phyloP scores from a whole-genome alignment of 2,329 filamentous ascomycete genomes.

The Penicillium sp. region DNA sequence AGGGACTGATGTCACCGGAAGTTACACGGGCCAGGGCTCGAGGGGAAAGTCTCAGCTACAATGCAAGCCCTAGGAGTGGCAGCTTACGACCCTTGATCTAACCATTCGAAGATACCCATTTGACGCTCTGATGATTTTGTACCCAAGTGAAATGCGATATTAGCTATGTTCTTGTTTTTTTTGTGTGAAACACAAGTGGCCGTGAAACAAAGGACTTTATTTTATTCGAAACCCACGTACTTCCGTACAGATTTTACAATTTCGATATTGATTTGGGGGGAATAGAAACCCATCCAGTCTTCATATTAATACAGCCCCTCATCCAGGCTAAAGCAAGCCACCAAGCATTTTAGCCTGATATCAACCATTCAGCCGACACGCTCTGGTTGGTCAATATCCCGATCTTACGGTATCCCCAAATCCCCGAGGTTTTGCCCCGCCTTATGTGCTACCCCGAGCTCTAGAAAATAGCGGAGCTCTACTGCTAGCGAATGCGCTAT shows the following conservation, averaged over 20 bases:
- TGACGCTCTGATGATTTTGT: conserved; percentile 4
- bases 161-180: background rate
- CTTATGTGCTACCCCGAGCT: conserved; percentile 3
- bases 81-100: conserved; percentile 30
- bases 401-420: background rate
- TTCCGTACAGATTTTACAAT: background rate
- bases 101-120: conserved; percentile 11
- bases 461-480: conserved; percentile 5
- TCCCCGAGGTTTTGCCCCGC: conserved; percentile 2
- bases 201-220: background rate
- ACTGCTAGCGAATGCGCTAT: background rate
- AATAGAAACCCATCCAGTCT: background rate
- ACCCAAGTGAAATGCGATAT: background rate
- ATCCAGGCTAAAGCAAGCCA: background rate
- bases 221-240: background rate
- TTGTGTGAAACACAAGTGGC: background rate
- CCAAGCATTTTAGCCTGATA: conserved; percentile 18
- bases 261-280: background rate
- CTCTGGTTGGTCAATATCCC: conserved; percentile 13
- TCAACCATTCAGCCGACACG: conserved; percentile 12
- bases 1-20: conserved; percentile 25
- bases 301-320: background rate
- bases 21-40: conserved; percentile 23
- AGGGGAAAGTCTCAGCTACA: conserved; percentile 29
- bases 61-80: conserved; percentile 32